phyloP scores from a whole-genome alignment of 2,329 filamentous ascomycete genomes.

The Ascosphaera apis region DNA sequence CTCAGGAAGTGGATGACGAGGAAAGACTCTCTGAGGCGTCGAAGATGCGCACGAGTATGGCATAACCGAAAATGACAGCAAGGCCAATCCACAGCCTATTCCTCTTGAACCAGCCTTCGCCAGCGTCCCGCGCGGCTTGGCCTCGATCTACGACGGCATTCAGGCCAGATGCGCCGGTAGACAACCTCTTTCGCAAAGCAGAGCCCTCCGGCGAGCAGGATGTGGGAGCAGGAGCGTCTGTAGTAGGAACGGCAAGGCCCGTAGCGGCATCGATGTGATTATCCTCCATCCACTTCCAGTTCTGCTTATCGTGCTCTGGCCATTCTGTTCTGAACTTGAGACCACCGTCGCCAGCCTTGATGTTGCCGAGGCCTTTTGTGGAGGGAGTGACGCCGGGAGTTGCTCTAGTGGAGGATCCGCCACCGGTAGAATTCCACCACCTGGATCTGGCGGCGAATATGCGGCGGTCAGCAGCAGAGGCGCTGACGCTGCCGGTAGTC shows the following conservation, averaged over 20 bases:
- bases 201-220: conserved; percentile 38
- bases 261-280: conserved; percentile 57
- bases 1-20: too few species aligned
- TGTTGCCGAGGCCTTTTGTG: conserved; percentile 47
- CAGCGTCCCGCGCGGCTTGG: conserved; percentile 50
- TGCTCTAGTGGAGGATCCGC: conserved; percentile 40
- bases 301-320: conserved; percentile 72
- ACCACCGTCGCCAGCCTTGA: conserved; percentile 81
- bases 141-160: conserved; percentile 55
- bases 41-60: conserved; percentile 54
- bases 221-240: conserved; percentile 24
- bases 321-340: conserved; percentile 76
- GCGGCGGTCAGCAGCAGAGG: conserved; percentile 52
- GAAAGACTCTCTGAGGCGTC: conserved; percentile 13
- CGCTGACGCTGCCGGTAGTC: conserved; percentile 77
- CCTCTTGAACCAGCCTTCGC: conserved; percentile 56
- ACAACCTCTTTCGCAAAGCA: conserved; percentile 40
- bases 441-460: conserved; percentile 53
- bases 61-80: conserved; percentile 54
- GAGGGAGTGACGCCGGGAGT: conserved; percentile 28
- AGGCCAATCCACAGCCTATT: conserved; percentile 58
- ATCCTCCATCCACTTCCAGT: conserved; percentile 77
- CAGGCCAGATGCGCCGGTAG: conserved; percentile 29
- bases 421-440: conserved; percentile 95
- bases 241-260: conserved; percentile 39